phyloP scores from a whole-genome alignment of 2,329 filamentous ascomycete genomes.

The Talaromyces sp. region DNA sequence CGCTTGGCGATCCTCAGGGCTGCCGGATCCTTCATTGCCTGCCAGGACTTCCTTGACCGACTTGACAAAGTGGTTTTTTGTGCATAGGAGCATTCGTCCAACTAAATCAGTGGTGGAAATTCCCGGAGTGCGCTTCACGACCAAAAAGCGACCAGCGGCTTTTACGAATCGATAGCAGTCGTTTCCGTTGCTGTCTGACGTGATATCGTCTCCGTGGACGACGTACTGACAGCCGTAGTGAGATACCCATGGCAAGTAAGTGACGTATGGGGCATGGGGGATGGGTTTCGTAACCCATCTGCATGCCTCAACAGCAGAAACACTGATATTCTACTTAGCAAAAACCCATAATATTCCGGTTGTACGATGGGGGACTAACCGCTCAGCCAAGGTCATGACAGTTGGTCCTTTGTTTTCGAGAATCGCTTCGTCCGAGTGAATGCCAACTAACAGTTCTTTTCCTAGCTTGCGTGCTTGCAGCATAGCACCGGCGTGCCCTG shows the following conservation, averaged over 20 bases:
- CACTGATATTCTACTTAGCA: conserved; percentile 41
- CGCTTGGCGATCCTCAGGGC: conserved; percentile 59
- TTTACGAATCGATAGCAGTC: conserved; percentile 99
- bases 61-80: conserved; percentile 87
- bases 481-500: conserved; percentile 93
- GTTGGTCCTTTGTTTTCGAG: conserved; percentile 96
- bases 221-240: conserved; percentile 95
- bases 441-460: conserved; percentile 79
- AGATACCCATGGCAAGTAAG: conserved; percentile 84
- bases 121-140: conserved; percentile 91
- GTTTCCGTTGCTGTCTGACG: conserved; percentile 84
- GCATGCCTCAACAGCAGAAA: conserved; percentile 88
- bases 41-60: conserved; percentile 65
- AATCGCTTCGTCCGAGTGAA: conserved; percentile 94
- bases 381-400: conserved; percentile 90
- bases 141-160: conserved; percentile 85
- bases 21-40: conserved; percentile 69
- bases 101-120: conserved; percentile 99
- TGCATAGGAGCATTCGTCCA: conserved; percentile 93
- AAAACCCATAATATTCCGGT: background rate
- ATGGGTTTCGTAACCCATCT: conserved; percentile 87
- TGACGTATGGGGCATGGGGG: conserved; percentile 87
- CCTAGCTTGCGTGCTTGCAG: conserved; percentile 91
- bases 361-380: conserved; percentile 43
- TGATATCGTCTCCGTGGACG: conserved; percentile 95